A percentile compares a stretch with the other conserved stretches of the same genome.
Conservation (phyloP, 1,284 basidiomycete genomes). For the Inonotus obliquus region DNA sequence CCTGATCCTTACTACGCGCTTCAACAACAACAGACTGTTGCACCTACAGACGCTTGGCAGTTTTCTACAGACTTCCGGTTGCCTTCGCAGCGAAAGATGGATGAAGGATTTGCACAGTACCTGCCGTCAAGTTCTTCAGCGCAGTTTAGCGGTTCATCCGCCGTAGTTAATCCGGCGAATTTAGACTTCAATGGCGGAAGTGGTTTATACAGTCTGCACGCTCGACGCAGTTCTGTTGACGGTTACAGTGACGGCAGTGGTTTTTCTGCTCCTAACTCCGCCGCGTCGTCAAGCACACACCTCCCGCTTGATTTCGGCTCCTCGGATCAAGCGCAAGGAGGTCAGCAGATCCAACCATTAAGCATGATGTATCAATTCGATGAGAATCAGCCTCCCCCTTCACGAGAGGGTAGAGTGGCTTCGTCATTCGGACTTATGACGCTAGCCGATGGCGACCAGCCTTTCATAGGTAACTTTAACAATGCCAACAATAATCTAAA, state of each 20-base stretch:
- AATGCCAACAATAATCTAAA: neutral
- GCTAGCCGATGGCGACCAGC: conserved; percentile 11
- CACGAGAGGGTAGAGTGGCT: conserved; percentile 17
- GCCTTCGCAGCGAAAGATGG: conserved; percentile 8
- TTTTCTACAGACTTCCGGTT: conserved; percentile 6
- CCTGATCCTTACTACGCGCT: conserved; percentile 6
- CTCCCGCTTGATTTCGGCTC: conserved; percentile 16
- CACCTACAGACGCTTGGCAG: conserved; percentile 1
- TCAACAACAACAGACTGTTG: neutral
- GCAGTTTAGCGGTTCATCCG: conserved; percentile 6
- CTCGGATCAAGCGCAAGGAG: neutral
- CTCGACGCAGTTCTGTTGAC: conserved; percentile 13
- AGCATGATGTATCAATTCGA: conserved; percentile 11
- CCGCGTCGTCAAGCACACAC: conserved; percentile 17
- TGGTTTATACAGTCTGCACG: conserved; percentile 14
- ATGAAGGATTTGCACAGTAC: conserved; percentile 17
- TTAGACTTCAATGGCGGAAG: conserved; percentile 8
- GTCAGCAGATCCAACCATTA: conserved; percentile 5
- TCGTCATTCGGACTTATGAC: conserved; percentile 16
- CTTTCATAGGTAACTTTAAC: conserved; percentile 10
- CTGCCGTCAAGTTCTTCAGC: conserved; percentile 1
- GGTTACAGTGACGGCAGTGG: conserved; percentile 15
- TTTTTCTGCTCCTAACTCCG: conserved; percentile 16
- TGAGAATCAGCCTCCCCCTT: conserved; percentile 11
- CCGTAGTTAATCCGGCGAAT: conserved; percentile 9